A percentile compares a stretch with the other conserved stretches of the same genome.
These are phyloP conservation scores for Eucalyptus melliodora DNA, from an alignment of 345 rosid genomes.

Conservation along the genomic window DNA sequence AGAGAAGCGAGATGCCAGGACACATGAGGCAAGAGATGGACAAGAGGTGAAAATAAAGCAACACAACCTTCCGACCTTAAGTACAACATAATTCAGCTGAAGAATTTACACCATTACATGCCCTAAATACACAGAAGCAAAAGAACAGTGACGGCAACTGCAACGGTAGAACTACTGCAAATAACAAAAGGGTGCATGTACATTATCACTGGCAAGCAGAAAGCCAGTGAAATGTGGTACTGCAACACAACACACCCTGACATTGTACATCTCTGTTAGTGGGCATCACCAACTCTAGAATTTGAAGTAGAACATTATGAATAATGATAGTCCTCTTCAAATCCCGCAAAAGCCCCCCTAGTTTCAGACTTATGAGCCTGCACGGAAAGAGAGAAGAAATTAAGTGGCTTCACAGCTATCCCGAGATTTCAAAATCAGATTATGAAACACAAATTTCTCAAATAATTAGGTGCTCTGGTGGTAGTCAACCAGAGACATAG, in stretches of 20 bases:
- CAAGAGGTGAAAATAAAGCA: neutral
- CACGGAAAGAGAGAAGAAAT: neutral
- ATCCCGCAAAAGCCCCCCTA: neutral
- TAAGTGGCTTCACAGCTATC: neutral
- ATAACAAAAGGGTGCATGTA: neutral
- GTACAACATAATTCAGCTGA: neutral
- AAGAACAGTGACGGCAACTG: neutral
- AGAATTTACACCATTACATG: neutral
- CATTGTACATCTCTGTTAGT: neutral
- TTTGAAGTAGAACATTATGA: neutral
- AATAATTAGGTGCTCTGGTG: neutral
- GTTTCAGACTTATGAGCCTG: constrained; percentile 67
- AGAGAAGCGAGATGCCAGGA: neutral
- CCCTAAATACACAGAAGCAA: neutral
- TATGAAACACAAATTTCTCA: neutral
- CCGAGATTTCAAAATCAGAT: neutral
- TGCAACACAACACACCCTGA: neutral
- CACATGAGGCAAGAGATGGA: neutral
- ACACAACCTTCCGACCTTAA: neutral
- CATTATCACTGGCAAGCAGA: neutral
- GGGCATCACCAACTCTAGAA: neutral
- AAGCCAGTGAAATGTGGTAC: neutral
- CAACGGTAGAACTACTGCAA: neutral
- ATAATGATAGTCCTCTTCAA: constrained; percentile 12
- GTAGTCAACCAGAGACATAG: neutral